Base-by-base conservation (phyloP, 805 yeast genomes). In the Tetrapisispora namnaoensis region DNA sequence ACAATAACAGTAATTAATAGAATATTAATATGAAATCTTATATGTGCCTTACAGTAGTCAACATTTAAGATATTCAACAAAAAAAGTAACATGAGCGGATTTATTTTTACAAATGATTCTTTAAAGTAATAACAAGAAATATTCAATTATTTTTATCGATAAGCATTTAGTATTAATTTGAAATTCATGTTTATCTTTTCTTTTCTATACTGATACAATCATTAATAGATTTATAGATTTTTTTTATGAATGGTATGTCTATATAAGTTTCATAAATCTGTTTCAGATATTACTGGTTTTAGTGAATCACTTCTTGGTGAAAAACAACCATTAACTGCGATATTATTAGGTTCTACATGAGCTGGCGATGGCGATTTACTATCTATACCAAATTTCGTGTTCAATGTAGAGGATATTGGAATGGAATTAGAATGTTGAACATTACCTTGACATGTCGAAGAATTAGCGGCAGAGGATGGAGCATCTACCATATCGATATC, bases 291-390 rank as follows among this genome's bases (percentile, higher is more conserved):
- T 13, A 59, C 57, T 11, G 63, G 57, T 36, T 57, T 58, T 21
- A 57, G 49, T 0, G 65, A 59, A 11, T 52, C 59, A 45, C 53
- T 59, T 37, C 60, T 52, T 11, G 64, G 64, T 1, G 68, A 56
- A 39, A 69, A 67, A 43, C 58, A 66, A 1, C 73, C 73, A 11
- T 62, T 60, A 2, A 74, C 79, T 2, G 82, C 81, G 22, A 78
- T 78, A 52, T 74, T 78, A 47, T 57, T 58, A 4, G 60, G 46
- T 1, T 51, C 52, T 13, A 53, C 55, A 35, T 57, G 61, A 6
- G 61, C 62, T 16, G 55, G 53, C 11, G 61, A 52, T 14, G 59
- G 45, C 4, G 58, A 45, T 16, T 52, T 50, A 24, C 27, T 49
- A 24, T 51, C 47, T 5, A 53, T 42, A 30, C 51, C 46, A 35